Evolutionary conservation across 768 basidiomycete genomes (phyloP).

Genomic region (Vishniacozyma victoriae): DNA sequence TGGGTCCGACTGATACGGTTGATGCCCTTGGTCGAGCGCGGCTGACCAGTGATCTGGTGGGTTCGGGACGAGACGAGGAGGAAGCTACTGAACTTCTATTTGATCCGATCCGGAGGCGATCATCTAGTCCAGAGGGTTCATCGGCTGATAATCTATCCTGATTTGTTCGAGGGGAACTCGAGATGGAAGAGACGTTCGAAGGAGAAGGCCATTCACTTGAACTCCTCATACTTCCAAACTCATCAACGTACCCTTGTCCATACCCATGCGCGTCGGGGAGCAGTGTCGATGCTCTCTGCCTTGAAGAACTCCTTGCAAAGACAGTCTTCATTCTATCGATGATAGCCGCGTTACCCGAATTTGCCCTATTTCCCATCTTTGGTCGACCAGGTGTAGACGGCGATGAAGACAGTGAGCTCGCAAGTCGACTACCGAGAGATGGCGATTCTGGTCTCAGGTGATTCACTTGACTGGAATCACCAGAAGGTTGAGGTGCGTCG

Average conservation of each 20-base stretch:
- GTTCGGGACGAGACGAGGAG: neutral
- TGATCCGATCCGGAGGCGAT: too few relatives aligned
- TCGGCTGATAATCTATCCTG: too few relatives aligned
- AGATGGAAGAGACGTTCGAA: constrained; percentile 11
- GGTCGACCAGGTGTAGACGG: constrained; percentile 20
- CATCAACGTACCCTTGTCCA: constrained; percentile 20
- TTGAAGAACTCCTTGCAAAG: constrained; percentile 15
- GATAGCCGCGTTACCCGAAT: constrained; percentile 36
- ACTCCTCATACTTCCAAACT: constrained; percentile 22
- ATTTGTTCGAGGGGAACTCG: constrained; percentile 1
- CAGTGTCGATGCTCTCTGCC: too few relatives aligned
- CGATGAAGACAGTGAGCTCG: constrained; percentile 2
- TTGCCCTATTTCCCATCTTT: constrained; percentile 21
- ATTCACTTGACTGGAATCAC: constrained; percentile 5
- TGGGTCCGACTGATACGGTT: constrained; percentile 26
- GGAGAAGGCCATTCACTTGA: neutral
- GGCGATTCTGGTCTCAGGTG: constrained; percentile 3
- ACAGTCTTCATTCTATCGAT: constrained; percentile 30
- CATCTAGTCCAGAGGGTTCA: too few relatives aligned
- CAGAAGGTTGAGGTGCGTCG: constrained; percentile 27
- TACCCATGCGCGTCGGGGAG: neutral
- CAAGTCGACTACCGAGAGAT: neutral
- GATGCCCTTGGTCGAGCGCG: constrained; percentile 25
- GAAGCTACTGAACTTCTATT: too few relatives aligned
- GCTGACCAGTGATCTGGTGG: neutral